A percentile compares a stretch with the other conserved stretches of the same genome.
phyloP scores from a whole-genome alignment of 2,329 filamentous ascomycete species.

The Emergomyces africanus region DNA sequence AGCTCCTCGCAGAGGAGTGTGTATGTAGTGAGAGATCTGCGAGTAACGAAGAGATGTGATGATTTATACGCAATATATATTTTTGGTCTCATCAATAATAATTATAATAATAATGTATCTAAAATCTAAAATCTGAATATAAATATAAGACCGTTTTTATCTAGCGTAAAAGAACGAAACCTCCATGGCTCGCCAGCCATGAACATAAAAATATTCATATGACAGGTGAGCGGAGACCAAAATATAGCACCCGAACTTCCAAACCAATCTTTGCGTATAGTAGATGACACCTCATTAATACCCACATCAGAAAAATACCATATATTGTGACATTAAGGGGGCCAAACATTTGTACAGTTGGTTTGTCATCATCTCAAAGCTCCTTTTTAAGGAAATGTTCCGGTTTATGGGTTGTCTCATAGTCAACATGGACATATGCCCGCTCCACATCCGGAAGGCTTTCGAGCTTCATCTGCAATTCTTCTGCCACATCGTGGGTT shows the following conservation, averaged over 20 bases:
- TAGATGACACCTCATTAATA: neutral
- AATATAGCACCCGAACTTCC: neutral
- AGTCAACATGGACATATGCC: conserved; percentile 94
- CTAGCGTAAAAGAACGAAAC: neutral
- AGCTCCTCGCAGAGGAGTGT: neutral
- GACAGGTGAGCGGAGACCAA: neutral
- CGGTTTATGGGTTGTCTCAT: conserved; percentile 89
- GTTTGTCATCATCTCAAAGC: conserved; percentile 25
- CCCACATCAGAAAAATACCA: neutral
- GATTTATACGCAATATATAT: neutral
- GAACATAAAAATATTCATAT: neutral
- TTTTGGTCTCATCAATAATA: no score
- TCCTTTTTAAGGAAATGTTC: conserved; percentile 65
- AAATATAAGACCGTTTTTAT: no score
- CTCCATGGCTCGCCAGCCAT: neutral
- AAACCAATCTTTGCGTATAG: neutral
- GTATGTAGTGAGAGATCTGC: neutral
- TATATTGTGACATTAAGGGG: neutral
- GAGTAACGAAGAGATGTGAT: neutral
- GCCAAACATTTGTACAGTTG: no score
- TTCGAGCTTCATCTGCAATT: conserved; percentile 87
- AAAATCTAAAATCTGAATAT: no score
- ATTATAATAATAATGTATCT: no score
- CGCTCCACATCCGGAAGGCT: conserved; percentile 82
- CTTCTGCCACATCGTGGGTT: conserved; percentile 89